A percentile compares a stretch with the other conserved stretches of the same genome.
Evolutionary conservation across 2,329 filamentous ascomycete species (phyloP).

Genomic region (Aspergillus sp.): DNA sequence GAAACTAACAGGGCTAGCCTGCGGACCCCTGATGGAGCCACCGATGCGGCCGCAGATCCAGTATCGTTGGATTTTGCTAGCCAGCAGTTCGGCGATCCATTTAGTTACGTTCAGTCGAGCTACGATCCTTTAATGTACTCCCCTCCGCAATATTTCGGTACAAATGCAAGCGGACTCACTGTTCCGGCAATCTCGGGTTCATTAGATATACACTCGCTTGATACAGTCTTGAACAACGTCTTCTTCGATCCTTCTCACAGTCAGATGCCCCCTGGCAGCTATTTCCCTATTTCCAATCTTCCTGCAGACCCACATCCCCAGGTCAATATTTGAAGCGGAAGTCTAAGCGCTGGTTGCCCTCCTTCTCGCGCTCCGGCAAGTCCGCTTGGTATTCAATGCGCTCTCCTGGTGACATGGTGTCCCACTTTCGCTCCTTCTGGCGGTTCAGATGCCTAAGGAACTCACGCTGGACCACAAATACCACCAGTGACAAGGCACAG

Average conservation of each 20-base stretch:
- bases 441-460: conserved; percentile 49
- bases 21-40: no score
- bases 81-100: neutral
- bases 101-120: neutral
- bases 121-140: neutral
- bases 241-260: neutral
- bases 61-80: neutral
- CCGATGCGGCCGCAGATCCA: neutral
- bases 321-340: conserved; percentile 51
- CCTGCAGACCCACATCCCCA: no score
- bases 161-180: neutral
- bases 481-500: conserved; percentile 46
- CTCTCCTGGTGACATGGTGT: conserved; percentile 47
- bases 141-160: neutral
- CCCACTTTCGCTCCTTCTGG: conserved; percentile 51
- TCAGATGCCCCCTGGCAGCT: neutral
- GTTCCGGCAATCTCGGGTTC: neutral
- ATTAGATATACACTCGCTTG: neutral
- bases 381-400: conserved; percentile 49
- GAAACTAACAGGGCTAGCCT: no score
- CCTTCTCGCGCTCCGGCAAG: conserved; percentile 43
- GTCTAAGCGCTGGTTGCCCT: conserved; percentile 53
- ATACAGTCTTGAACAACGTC: neutral
- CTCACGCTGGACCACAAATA: conserved; percentile 50
- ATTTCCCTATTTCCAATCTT: neutral